These are phyloP conservation scores for Verticillium alfalfae DNA, from an alignment of 2,329 filamentous ascomycete genomes.

Conservation along the genomic window DNA sequence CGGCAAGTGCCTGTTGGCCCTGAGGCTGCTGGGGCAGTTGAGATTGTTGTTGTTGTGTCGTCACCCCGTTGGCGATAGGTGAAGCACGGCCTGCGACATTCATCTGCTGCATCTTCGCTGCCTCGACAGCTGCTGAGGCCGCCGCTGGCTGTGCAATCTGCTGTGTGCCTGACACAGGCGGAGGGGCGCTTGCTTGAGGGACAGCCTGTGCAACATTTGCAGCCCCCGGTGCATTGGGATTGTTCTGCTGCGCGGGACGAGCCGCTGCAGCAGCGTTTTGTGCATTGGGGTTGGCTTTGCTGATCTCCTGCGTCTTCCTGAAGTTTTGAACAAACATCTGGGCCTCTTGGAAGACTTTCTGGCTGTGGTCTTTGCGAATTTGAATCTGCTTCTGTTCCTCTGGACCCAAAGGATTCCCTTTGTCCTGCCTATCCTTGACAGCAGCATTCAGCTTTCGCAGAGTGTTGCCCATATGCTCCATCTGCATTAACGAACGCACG, in stretches of 20 bases:
- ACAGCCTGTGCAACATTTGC: slow-evolving; percentile 31
- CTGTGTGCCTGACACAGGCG: not conserved
- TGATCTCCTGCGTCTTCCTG: slow-evolving; percentile 36
- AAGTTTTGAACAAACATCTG: slow-evolving; percentile 42
- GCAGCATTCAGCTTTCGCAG: slow-evolving; percentile 35
- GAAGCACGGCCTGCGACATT: slow-evolving; percentile 19
- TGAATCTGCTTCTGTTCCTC: slow-evolving; percentile 42
- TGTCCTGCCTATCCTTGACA: slow-evolving; percentile 34
- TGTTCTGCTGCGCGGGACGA: not conserved
- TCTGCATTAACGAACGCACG: slow-evolving; percentile 39
- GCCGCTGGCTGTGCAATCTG: not conserved
- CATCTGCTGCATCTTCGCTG: slow-evolving; percentile 36
- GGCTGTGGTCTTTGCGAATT: slow-evolving; percentile 34
- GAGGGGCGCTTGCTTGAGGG: not conserved
- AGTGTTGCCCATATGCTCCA: slow-evolving; percentile 39
- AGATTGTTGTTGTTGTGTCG: slow-evolving; percentile 16
- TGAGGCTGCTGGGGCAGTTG: slow-evolving; percentile 18
- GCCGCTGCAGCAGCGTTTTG: slow-evolving; percentile 11
- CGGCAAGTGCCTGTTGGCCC: slow-evolving; percentile 12
- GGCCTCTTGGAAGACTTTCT: slow-evolving; percentile 40
- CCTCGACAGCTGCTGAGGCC: slow-evolving; percentile 28
- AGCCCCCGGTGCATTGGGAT: slow-evolving; percentile 5
- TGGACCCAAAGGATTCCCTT: slow-evolving; percentile 35
- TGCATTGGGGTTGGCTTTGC: slow-evolving; percentile 9
- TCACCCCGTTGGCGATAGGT: slow-evolving; percentile 19